Evolutionary conservation across 176 grass and related monocot species (phyloP).

Genomic region (Saccharum officinarum): DNA sequence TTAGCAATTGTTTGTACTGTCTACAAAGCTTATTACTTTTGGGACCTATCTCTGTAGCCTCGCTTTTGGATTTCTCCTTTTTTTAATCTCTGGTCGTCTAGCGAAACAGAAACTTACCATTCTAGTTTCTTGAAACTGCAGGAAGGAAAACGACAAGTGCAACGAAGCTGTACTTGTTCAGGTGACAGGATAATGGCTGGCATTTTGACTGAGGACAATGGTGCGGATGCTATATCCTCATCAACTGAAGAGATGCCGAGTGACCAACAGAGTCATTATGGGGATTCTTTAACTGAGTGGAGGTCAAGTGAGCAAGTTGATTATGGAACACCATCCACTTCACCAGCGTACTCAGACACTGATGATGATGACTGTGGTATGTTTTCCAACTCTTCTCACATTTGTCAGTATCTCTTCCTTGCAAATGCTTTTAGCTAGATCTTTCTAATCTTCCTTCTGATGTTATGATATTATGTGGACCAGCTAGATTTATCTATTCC

Average conservation of each 20-base stretch:
- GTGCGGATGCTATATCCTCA: constrained; percentile 47
- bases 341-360: constrained; percentile 81
- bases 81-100: not conserved
- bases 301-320: constrained; percentile 88
- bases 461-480: not conserved
- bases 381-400: constrained; percentile 33
- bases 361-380: constrained; percentile 87
- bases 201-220: constrained; percentile 59
- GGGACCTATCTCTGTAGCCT: not conserved
- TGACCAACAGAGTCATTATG: constrained; percentile 72
- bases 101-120: not conserved
- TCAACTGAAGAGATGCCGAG: constrained; percentile 65
- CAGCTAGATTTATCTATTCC: too few species aligned
- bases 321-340: constrained; percentile 93
- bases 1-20: not conserved
- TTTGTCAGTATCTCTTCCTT: constrained; percentile 7
- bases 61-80: not conserved
- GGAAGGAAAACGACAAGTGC: constrained; percentile 17
- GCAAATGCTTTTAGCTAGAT: not conserved
- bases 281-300: constrained; percentile 83
- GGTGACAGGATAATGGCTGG: constrained; percentile 53
- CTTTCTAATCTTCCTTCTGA: not conserved
- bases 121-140: not conserved
- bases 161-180: not conserved
- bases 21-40: not conserved